A percentile compares a stretch with the other conserved stretches of the same genome.
Conservation (phyloP, 192 early-diverging fungal genomes). For the Cladochytrium replicatum region DNA sequence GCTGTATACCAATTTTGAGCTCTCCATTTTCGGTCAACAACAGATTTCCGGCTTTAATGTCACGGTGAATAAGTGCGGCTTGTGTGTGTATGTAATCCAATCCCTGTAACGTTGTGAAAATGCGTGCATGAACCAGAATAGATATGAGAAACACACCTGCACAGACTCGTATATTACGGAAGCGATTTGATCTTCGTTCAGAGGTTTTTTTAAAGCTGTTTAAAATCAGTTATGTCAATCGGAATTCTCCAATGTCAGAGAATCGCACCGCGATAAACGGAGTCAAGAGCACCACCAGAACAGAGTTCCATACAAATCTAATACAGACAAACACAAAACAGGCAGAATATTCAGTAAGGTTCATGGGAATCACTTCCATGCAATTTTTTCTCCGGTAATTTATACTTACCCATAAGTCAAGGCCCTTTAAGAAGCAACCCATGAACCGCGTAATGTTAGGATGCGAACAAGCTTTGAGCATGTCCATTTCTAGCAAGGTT, state of each 20-base stretch:
- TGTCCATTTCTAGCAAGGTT: conserved; percentile 61
- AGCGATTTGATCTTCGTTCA: conserved; percentile 47
- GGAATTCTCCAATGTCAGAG: background rate
- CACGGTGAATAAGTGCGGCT: conserved; percentile 45
- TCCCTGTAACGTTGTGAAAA: no score
- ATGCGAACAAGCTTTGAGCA: conserved; percentile 45
- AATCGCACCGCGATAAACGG: conserved; percentile 43
- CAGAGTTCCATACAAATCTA: conserved; percentile 60
- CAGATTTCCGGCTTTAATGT: conserved; percentile 56
- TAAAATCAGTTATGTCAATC: background rate
- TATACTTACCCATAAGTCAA: conserved; percentile 52
- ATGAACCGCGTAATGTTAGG: conserved; percentile 48
- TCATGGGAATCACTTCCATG: background rate
- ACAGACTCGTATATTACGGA: conserved; percentile 49
- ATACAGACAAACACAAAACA: background rate
- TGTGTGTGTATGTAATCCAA: conserved; percentile 51
- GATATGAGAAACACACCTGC: no score
- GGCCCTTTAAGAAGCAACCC: conserved; percentile 49
- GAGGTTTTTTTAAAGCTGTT: conserved; percentile 40
- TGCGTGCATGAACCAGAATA: no score
- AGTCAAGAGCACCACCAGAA: conserved; percentile 48
- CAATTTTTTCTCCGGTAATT: no score
- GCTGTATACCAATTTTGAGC: conserved; percentile 34
- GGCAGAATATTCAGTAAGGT: background rate
- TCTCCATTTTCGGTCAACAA: conserved; percentile 44